Conservation (phyloP, 2,329 filamentous ascomycete species). For the Elsinoe fawcettii region DNA sequence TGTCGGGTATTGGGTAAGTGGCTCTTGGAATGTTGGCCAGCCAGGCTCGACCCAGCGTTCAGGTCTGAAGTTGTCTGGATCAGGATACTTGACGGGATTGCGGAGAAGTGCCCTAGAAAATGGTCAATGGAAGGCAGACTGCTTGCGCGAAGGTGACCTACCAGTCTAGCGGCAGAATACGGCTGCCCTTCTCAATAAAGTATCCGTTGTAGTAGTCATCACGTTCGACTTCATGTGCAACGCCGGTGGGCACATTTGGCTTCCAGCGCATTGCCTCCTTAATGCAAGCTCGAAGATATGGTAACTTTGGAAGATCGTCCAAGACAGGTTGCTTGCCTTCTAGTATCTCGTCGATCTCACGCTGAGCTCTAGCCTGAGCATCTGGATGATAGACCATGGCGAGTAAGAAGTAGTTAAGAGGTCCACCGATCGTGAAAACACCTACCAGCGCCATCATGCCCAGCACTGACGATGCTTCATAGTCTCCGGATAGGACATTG, state of each 20-base stretch:
- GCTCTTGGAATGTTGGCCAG: slow-evolving; percentile 59
- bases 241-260: slow-evolving; percentile 48
- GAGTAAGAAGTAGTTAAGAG: slow-evolving; percentile 24
- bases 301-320: slow-evolving; percentile 29
- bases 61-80: slow-evolving; percentile 54
- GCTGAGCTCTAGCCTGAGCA: slow-evolving; percentile 40
- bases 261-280: slow-evolving; percentile 36
- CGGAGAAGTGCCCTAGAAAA: slow-evolving; percentile 43
- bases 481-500: slow-evolving; percentile 29
- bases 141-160: slow-evolving; percentile 24
- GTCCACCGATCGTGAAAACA: slow-evolving; percentile 30
- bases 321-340: slow-evolving; percentile 38
- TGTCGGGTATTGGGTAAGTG: slow-evolving; percentile 55
- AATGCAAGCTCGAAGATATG: slow-evolving; percentile 28
- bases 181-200: slow-evolving; percentile 45
- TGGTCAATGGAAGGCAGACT: neutral
- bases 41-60: slow-evolving; percentile 55
- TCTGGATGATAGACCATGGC: slow-evolving; percentile 44
- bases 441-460: slow-evolving; percentile 32
- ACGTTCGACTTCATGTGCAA: slow-evolving; percentile 45
- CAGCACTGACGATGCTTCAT: slow-evolving; percentile 29
- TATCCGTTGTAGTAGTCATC: slow-evolving; percentile 49
- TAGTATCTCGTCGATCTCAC: slow-evolving; percentile 40
- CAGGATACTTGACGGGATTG: slow-evolving; percentile 51
- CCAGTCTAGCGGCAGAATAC: slow-evolving; percentile 48